Base-by-base conservation (phyloP, 352 stramenopile species). In the Phytophthora syringae region DNA sequence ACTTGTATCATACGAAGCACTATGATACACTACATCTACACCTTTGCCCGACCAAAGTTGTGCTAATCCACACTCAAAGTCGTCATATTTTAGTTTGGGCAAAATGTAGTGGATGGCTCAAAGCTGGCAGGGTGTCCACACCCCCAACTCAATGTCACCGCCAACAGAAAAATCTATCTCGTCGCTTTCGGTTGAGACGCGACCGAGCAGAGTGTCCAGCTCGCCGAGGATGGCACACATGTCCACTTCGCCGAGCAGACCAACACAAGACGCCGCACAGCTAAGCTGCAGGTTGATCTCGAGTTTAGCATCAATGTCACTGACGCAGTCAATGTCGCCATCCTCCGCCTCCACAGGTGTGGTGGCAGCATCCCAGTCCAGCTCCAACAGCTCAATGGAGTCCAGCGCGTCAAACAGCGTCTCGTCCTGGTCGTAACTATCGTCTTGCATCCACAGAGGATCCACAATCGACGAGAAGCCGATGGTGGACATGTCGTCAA, bases 341-440 rank as follows among this genome's bases (percentile, higher is more conserved):
- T 34, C 18, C 6, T 34, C 13, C 20, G 7, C 12, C 22, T 54
- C 30, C 1, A 58, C 30, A 60, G 30, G 13, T 36, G 30, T 36
- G n/a, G n/a, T n/a, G n/a, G 24, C 16, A 27, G n/a, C 45, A 22
- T 68, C 47, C 64, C 58, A 72, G 39, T 68, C 58, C 22, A 72
- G 64, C 34, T 54, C 51, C 20, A 22, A 1, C 64, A 44, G 21
- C 13, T 72, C 64, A 42, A 72, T 22, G 18, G 9, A 36, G 52
- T 68, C 45, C 1, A 72, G 39, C 5, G 39, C 30, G 2, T 58
- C 51, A 5, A 72, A 36, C 22, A 60, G 39, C 45, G 44, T 13
- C 3, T 60, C 64, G 24, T 72, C 39, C 10, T 42, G 16, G 36
- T 9, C 37, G 45, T 18, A n/a, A 28, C 25, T 16, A 34, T 47